These are phyloP conservation scores for Xylaria hypoxylon DNA, from an alignment of 2,329 filamentous ascomycete species.

Conservation along the genomic window DNA sequence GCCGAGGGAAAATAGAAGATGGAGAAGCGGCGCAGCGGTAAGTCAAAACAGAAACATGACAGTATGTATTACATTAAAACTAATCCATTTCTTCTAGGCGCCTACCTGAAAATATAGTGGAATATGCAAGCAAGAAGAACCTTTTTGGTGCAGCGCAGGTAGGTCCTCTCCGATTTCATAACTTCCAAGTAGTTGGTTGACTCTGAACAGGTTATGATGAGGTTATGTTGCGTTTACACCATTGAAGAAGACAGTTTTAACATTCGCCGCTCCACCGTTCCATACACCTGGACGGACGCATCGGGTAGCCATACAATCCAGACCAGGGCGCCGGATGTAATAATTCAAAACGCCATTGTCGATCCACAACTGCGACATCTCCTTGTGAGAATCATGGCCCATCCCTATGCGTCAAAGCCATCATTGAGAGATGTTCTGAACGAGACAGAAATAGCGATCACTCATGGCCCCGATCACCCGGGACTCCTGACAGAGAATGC, in stretches of 20 bases:
- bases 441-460: neutral
- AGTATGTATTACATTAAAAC: neutral
- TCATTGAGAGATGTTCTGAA: neutral
- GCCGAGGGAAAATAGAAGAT: conserved; percentile 13
- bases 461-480: neutral
- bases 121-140: conserved; percentile 9
- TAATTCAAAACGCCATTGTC: neutral
- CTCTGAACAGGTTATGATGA: neutral
- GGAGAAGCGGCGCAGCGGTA: neutral
- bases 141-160: conserved; percentile 5
- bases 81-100: neutral
- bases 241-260: neutral
- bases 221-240: neutral
- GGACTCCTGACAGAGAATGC: too few relatives aligned
- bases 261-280: neutral
- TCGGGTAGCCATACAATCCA: neutral
- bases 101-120: neutral
- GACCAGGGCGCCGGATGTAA: neutral
- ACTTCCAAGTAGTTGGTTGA: neutral
- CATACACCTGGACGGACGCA: neutral
- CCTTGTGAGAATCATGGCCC: neutral
- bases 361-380: conserved; percentile 1
- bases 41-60: neutral
- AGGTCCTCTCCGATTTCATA: neutral
- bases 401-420: neutral